phyloP scores from a whole-genome alignment of 1,284 basidiomycete genomes.

The Irpex rosettiformis region DNA sequence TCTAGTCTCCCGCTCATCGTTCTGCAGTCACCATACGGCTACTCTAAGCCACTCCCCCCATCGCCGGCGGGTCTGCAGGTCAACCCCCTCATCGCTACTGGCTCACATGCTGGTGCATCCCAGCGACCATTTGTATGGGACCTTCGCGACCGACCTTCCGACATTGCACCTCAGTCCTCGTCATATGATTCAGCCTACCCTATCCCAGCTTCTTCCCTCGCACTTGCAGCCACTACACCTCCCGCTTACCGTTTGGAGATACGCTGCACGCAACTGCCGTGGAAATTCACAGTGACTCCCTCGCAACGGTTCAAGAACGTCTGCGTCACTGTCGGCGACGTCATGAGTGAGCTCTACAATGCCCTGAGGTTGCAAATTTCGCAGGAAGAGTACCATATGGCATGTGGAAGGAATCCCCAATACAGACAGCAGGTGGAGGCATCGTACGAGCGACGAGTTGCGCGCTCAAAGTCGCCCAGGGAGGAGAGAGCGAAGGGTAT shows the following conservation, averaged over 20 bases:
- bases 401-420: not conserved
- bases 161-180: not conserved
- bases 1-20: not conserved
- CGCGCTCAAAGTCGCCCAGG: not conserved
- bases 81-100: conserved; percentile 4
- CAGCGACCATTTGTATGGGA: conserved; percentile 13
- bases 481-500: conserved; percentile 8
- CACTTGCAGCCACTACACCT: conserved; percentile 12
- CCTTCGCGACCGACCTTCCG: conserved; percentile 4
- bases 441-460: conserved; percentile 3
- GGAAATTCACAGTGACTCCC: conserved; percentile 6
- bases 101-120: not conserved
- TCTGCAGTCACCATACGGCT: conserved; percentile 2
- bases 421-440: not conserved
- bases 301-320: conserved; percentile 4
- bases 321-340: conserved; percentile 15
- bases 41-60: not conserved
- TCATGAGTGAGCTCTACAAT: conserved; percentile 12
- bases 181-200: conserved; percentile 1
- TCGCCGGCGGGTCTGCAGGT: conserved; percentile 8
- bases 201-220: conserved; percentile 8
- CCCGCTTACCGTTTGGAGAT: conserved; percentile 7
- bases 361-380: conserved; percentile 8
- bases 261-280: conserved; percentile 11
- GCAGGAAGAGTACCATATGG: conserved; percentile 1